phyloP scores from a whole-genome alignment of 495 filamentous ascomycete genomes.

The Stereocaulon alpinum region DNA sequence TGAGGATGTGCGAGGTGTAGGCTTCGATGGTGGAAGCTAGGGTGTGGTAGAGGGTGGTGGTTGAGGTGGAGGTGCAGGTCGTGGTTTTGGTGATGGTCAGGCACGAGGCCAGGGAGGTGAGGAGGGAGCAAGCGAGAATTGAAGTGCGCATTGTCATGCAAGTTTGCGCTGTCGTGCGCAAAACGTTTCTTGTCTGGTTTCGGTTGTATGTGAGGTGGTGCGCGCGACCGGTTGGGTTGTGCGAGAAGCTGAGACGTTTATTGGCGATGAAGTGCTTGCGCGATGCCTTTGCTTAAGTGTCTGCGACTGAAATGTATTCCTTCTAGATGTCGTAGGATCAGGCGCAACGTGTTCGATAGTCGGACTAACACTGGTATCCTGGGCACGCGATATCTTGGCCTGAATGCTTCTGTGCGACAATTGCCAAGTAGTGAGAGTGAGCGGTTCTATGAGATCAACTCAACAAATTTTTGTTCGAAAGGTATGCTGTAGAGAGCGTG shows the following conservation, averaged over 20 bases:
- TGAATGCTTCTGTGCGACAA: conserved; percentile 7
- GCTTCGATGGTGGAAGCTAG: conserved; percentile 8
- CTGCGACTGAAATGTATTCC: not conserved
- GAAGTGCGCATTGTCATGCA: conserved; percentile 6
- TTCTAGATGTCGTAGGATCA: not conserved
- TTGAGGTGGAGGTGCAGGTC: conserved; percentile 15
- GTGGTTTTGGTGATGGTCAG: conserved; percentile 9
- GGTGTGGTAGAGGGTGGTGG: conserved; percentile 11
- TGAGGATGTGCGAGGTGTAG: conserved; percentile 10
- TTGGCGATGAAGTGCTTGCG: not conserved
- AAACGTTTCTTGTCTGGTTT: not conserved
- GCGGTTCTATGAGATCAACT: conserved; percentile 14
- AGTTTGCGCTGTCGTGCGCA: conserved; percentile 4
- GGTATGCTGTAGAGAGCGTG: conserved; percentile 3
- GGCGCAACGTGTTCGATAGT: not conserved
- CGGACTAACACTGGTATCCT: not conserved
- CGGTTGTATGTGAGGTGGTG: not conserved
- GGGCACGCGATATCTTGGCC: conserved; percentile 1
- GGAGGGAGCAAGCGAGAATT: conserved; percentile 7
- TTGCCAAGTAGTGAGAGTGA: not conserved
- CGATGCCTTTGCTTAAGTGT: conserved; percentile 2
- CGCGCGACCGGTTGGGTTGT: conserved; percentile 1
- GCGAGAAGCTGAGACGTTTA: not conserved
- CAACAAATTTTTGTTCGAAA: not conserved
- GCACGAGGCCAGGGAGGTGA: conserved; percentile 3